Base-by-base conservation (phyloP, 371 early-diverging fungal species). In the Mortierella sp. region DNA sequence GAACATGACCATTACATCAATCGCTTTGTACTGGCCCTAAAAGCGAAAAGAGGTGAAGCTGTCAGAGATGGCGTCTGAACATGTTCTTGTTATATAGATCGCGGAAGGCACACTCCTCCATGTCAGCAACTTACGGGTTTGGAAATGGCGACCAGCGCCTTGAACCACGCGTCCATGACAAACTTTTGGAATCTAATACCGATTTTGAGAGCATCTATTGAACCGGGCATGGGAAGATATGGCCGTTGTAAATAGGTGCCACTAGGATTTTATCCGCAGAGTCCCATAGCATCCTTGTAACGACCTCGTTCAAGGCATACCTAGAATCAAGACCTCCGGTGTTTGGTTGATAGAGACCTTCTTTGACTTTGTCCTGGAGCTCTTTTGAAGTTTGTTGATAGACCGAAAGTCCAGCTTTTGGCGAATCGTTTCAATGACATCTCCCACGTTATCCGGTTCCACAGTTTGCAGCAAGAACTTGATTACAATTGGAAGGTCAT, bases 141-240 rank as follows among this genome's bases (percentile, higher is more conserved):
- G 21, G 80, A 27, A 14, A 86, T 75, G 16, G 77, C 70, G 8
- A 54, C 73, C 54, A 95, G 91, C 1, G 92, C 88, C 75, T 91
- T 94, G 48, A 93, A 80, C 96, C 96, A 96, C 2, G 93, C 91
- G 68, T 94, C 95, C 70, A 93, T 91, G 41, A 96, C 90, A 81
- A 92, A 93, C 74, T 93, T 93, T 76, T 94, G 93, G 73, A 93
- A 92, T 46, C 93, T 91, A 27, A 96, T 88, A 0, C 95, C 93
- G 41, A 90, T 83, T 63, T 93, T 93, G 7, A 96, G 89, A 4
- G 94, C 92, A 79, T 96, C 96, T 84, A 88, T 76, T 38, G 24
- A 5, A 18, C 0, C 2, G 0, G 10, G 3, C 2, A 5, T 18
- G 0, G 24, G 32, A 11, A 2, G 41, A 27, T 18, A 68, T 1